A percentile compares a stretch with the other conserved stretches of the same genome.
phyloP scores from a whole-genome alignment of 2,329 filamentous ascomycete genomes.

The Raffaelea albimanens region DNA sequence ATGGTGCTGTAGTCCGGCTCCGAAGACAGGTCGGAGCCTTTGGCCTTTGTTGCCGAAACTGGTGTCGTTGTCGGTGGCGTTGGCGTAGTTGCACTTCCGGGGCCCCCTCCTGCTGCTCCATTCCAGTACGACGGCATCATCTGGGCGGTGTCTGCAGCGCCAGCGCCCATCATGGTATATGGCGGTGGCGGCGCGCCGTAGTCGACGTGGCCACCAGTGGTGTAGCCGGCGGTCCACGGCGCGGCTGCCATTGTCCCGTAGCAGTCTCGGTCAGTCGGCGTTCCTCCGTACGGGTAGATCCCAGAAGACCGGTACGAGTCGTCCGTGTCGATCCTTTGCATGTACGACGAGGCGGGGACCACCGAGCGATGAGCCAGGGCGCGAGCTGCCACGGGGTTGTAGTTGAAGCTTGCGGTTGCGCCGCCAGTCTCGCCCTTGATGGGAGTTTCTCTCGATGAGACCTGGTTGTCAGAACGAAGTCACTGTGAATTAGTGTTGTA shows the following conservation, averaged over 20 bases:
- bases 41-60: neutral
- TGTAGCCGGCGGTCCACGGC: neutral
- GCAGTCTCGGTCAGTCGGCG: neutral
- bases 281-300: neutral
- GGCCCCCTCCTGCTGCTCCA: no score
- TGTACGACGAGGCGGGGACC: conserved; percentile 1
- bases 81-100: no score
- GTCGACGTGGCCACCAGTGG: no score
- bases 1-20: neutral
- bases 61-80: no score
- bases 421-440: conserved; percentile 19
- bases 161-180: no score
- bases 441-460: conserved; percentile 27
- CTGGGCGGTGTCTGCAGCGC: no score
- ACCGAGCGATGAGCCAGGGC: conserved; percentile 13
- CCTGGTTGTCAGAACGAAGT: conserved; percentile 17
- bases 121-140: no score
- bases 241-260: neutral
- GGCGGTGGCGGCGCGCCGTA: no score
- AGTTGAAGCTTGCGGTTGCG: conserved; percentile 20
- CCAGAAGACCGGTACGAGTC: conserved; percentile 18
- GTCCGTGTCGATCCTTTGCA: conserved; percentile 21
- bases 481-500: conserved; percentile 9
- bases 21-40: neutral
- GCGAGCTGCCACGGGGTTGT: conserved; percentile 25